A percentile compares a stretch with the other conserved stretches of the same genome.
These are phyloP conservation scores for Diatrype stigma DNA, from an alignment of 2,329 filamentous ascomycete genomes.

Conservation along the genomic window DNA sequence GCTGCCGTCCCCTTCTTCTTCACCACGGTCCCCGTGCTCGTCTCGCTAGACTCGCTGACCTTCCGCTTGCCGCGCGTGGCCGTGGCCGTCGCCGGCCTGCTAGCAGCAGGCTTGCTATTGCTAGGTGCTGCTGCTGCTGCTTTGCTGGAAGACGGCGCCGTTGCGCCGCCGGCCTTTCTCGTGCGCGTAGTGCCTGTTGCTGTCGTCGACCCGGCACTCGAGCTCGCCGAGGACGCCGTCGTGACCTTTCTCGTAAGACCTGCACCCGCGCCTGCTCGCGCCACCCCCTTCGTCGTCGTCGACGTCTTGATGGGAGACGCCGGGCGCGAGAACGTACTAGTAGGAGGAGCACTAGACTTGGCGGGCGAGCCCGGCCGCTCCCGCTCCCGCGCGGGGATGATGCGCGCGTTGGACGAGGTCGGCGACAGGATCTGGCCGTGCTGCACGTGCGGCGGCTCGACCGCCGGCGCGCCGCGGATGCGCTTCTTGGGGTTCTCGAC, in stretches of 20 bases:
- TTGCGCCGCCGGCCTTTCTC: too few relatives aligned
- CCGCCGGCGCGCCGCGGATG: slow-evolving; percentile 40
- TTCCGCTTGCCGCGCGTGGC: slow-evolving; percentile 47
- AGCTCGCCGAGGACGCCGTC: slow-evolving; percentile 24
- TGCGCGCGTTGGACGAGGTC: slow-evolving; percentile 74
- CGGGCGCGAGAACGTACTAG: slow-evolving; percentile 33
- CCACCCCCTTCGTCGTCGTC: slow-evolving; percentile 57
- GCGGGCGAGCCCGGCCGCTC: slow-evolving; percentile 58
- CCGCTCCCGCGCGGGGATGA: slow-evolving; percentile 51
- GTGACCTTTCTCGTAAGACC: slow-evolving; percentile 31
- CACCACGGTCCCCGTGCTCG: slow-evolving; percentile 61
- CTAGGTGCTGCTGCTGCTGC: too few relatives aligned
- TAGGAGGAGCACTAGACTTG: too few relatives aligned
- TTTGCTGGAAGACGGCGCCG: too few relatives aligned
- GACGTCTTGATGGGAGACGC: slow-evolving; percentile 38
- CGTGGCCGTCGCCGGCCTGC: slow-evolving; percentile 31
- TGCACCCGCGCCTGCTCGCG: slow-evolving; percentile 28
- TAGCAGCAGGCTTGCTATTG: slow-evolving; percentile 5
- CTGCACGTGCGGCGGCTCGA: slow-evolving; percentile 35
- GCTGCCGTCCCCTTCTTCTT: slow-evolving; percentile 47
- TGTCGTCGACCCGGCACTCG: too few relatives aligned
- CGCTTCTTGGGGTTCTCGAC: slow-evolving; percentile 69
- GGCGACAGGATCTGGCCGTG: slow-evolving; percentile 70
- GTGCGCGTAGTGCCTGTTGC: too few relatives aligned
- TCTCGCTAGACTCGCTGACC: slow-evolving; percentile 57